Evolutionary conservation across 2,329 filamentous ascomycete species (phyloP), one percentile per base, ranked within the genome.

Genomic region (Colletotrichum endophyticum): DNA sequence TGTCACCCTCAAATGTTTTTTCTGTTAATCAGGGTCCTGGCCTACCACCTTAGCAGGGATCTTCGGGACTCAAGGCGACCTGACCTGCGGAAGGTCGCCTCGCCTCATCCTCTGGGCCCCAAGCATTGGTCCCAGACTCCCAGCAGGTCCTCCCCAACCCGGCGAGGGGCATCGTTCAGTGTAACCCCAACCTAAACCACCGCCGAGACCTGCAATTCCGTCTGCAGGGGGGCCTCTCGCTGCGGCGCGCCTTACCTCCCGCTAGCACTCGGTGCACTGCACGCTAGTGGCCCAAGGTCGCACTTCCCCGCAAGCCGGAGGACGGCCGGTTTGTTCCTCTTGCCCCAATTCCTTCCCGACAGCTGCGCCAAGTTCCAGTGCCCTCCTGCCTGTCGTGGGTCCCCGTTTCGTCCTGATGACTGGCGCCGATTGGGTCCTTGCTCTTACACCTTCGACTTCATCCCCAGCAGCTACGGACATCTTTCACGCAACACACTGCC

Each of bases 221-320:
- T 62, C 57, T 73, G 74, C 74, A 73, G 70, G 74, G 49, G 64
- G 34, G n/a, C 44, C 44, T 22, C 36, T 12, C 63, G 30, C 63
- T 68, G 70, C 56, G 15, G 25, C 30, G 39, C 44, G 62, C 73
- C 56, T 73, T 63, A 12, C 70, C 63, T 73, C 56, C 70, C 57
- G 63, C 63, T 76, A 73, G 49, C 66, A 61, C 39, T 36, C 44
- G 56, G 59, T 59, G 56, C n/a, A 6, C 73, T 70, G 73, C 64
- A 66, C 49, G 28, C 59, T 53, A 70, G 71, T 56, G 74, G 70
- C 36, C 57, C 74, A 70, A 74, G 74, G 28, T 74, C 59, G 71
- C 74, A 76, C 66, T 76, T 76, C 70, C 74, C 74, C 74, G 74
- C 66, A 56, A 53, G 25, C 70, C 57, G 64, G 64, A 62, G 32